Percentiles rank a stretch among this genome's conserved stretches.
Evolutionary conservation across 345 rosid genomes (phyloP).

Genomic region (Acer yangbiense): DNA sequence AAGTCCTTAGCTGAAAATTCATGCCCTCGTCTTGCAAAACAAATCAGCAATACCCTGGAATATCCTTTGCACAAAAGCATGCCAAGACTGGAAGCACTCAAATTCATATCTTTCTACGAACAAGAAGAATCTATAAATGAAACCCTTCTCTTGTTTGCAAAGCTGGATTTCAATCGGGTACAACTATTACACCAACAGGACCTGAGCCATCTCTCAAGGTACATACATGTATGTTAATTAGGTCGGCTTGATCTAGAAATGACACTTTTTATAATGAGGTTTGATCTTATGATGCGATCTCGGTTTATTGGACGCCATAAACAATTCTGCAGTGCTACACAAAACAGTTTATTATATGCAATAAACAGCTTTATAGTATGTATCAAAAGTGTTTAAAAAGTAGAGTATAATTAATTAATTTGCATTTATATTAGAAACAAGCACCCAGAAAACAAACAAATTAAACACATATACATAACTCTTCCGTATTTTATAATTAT

Average conservation of each 20-base stretch:
- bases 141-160: not conserved
- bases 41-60: not conserved
- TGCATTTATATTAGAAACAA: too few species aligned
- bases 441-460: too few species aligned
- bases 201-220: not conserved
- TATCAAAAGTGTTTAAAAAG: too few species aligned
- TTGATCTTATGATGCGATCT: too few species aligned
- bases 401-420: too few species aligned
- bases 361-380: too few species aligned
- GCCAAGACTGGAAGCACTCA: not conserved
- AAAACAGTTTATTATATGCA: too few species aligned
- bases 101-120: not conserved
- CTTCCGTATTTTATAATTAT: too few species aligned
- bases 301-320: too few species aligned
- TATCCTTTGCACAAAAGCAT: not conserved
- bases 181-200: not conserved
- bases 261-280: not conserved
- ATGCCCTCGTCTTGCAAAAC: not conserved
- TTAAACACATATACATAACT: too few species aligned
- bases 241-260: not conserved
- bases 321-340: too few species aligned
- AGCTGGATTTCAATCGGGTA: not conserved
- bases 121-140: constrained; percentile 3
- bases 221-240: constrained; percentile 1
- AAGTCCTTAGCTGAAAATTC: not conserved